These are phyloP conservation scores for Naganishia vishniacii DNA, from an alignment of 768 basidiomycete species.

Conservation along the genomic window DNA sequence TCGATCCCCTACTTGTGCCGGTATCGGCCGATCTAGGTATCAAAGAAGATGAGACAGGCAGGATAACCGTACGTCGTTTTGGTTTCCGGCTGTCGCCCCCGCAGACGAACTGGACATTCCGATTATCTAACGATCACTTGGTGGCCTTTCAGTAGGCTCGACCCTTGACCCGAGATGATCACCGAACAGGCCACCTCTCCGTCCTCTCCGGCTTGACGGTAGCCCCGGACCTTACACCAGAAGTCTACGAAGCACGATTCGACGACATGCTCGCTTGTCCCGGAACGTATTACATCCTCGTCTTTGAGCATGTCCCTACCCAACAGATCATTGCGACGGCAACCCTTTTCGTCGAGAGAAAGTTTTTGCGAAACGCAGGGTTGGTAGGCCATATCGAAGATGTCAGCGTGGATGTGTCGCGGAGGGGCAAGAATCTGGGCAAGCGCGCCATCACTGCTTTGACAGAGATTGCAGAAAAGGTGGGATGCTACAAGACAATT, in stretches of 20 bases:
- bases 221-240: constrained; percentile 62
- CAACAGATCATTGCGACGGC: constrained; percentile 81
- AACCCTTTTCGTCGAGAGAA: constrained; percentile 81
- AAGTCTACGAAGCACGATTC: constrained; percentile 62
- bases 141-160: constrained; percentile 51
- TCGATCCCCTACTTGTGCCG: constrained; percentile 28
- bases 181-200: constrained; percentile 72
- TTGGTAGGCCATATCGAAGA: constrained; percentile 95
- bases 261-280: constrained; percentile 36
- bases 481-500: constrained; percentile 91
- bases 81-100: background rate
- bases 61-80: constrained; percentile 1
- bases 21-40: background rate
- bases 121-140: too few relatives aligned
- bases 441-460: constrained; percentile 78
- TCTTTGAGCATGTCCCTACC: constrained; percentile 67
- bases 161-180: constrained; percentile 79
- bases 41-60: background rate
- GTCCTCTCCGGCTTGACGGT: constrained; percentile 69
- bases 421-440: constrained; percentile 90
- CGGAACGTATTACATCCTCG: constrained; percentile 73
- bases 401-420: constrained; percentile 79
- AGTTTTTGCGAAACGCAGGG: constrained; percentile 82
- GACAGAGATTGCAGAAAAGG: constrained; percentile 68
- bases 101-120: too few relatives aligned